Evolutionary conservation across 768 basidiomycete genomes (phyloP), one percentile per base, ranked within the genome.

Genomic region (Piloderma croceum): DNA sequence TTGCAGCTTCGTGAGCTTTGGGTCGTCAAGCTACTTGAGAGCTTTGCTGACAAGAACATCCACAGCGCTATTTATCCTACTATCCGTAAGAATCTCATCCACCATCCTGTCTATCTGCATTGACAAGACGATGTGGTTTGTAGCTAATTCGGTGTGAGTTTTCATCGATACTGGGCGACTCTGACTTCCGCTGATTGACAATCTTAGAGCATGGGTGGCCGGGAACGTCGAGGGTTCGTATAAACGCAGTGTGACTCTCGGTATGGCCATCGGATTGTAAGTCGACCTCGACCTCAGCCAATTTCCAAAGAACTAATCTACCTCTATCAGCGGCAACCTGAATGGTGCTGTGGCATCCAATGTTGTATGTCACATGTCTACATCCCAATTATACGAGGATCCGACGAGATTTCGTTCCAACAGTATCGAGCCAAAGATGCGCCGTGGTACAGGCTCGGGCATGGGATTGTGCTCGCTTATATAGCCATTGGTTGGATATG

Each of bases 191-290:
- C 15, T 57, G 47, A 6, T 41, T 48, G 56, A 17, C 13, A 20
- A 19, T 36, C 42, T 34, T 34, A 77, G 80, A 4, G 79, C 83
- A 22, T 88, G 83, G 83, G 73, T 83, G 13, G 77, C 79, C 13
- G 72, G 79, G 39, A 86, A 84, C 43, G 69, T 79, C 29, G 85
- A 87, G 53, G 83, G 85, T 1, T 69, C 79, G 3, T 86, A 83
- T 55, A 86, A 86, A 57, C 77, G 84, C 7, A 75, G 76, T 36
- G 76, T 81, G 9, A 77, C 77, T 2, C 66, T 87, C 3, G 83
- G 74, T 2, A 77, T 84, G 72, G 77, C 79, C 3, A 82, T 84
- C 44, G 81, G 82, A 32, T 75, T 61, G 57, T 62, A 29, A 43
- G 54, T 39, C n/a, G 7, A 3, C 33, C 22, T 19, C 31, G 24